These are phyloP conservation scores for Fraxinus sp. DNA, from an alignment of 305 asterid species.

Conservation along the genomic window DNA sequence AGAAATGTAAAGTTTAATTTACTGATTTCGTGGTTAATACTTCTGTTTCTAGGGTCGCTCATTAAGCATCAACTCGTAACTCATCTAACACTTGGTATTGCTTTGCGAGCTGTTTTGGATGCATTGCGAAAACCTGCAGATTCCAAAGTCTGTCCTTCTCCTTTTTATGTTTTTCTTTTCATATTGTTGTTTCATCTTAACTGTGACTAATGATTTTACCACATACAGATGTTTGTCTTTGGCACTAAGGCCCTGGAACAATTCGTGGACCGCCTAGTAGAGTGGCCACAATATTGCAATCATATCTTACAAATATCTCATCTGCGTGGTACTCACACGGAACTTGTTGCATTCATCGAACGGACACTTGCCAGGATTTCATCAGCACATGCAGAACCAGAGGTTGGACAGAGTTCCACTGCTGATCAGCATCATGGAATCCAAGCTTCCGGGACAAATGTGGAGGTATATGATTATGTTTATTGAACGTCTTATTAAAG, in stretches of 20 bases:
- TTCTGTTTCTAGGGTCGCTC: conserved; percentile 69
- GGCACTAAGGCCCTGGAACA: conserved; percentile 95
- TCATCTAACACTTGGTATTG: conserved; percentile 93
- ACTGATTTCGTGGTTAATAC: conserved; percentile 1
- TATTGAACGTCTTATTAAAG: neutral
- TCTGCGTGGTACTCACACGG: conserved; percentile 73
- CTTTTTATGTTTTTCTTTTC: conserved; percentile 2
- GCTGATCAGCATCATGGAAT: conserved; percentile 32
- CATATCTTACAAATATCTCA: conserved; percentile 97
- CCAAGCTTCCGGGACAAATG: conserved; percentile 45
- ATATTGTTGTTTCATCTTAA: conserved; percentile 17
- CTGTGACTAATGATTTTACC: conserved; percentile 24
- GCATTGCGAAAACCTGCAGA: conserved; percentile 96
- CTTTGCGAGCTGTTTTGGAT: conserved; percentile 93
- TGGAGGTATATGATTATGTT: conserved; percentile 57
- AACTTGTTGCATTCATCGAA: conserved; percentile 76
- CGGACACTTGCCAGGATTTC: conserved; percentile 72
- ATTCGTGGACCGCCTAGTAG: conserved; percentile 88
- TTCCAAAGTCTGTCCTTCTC: conserved; percentile 64
- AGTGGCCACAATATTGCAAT: conserved; percentile 99
- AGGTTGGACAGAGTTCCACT: conserved; percentile 37
- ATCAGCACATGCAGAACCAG: conserved; percentile 71
- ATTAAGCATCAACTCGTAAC: conserved; percentile 94
- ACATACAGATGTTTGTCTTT: conserved; percentile 83
- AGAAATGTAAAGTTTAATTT: neutral